Conservation (phyloP, 2,329 filamentous ascomycete genomes). For the Stemphylium lycopersici region DNA sequence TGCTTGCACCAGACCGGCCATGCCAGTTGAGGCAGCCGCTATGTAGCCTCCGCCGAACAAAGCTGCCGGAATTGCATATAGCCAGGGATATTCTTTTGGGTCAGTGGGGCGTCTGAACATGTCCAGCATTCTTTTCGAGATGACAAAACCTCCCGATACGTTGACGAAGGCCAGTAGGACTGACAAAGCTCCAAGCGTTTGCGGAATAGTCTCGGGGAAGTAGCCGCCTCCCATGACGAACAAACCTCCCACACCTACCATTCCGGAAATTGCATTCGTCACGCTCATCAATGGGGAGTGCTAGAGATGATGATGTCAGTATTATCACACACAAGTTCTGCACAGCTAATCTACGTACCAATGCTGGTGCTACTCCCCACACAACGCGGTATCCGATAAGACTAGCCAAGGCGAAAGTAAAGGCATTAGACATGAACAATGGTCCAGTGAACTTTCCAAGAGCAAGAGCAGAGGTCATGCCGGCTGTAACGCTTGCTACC, state of each 20-base stretch:
- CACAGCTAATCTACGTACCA: background rate
- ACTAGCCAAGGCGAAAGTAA: conserved; percentile 82
- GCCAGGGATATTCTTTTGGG: conserved; percentile 85
- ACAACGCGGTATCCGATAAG: conserved; percentile 76
- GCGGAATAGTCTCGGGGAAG: conserved; percentile 70
- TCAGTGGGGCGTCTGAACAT: conserved; percentile 71
- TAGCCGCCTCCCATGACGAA: conserved; percentile 84
- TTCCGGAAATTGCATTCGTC: conserved; percentile 87
- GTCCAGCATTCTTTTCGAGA: conserved; percentile 92
- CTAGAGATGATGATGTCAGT: background rate
- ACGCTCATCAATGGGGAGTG: conserved; percentile 92
- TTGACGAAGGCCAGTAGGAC: conserved; percentile 88
- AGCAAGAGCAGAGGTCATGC: conserved; percentile 76
- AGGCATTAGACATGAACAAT: conserved; percentile 85
- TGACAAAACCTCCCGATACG: conserved; percentile 85
- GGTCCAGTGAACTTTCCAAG: conserved; percentile 80
- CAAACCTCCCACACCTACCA: conserved; percentile 87
- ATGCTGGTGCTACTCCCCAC: conserved; percentile 6
- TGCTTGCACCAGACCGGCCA: conserved; percentile 83
- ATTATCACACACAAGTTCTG: background rate
- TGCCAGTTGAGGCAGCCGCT: conserved; percentile 78
- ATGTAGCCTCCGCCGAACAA: conserved; percentile 83
- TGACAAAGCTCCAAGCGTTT: conserved; percentile 75
- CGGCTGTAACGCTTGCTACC: conserved; percentile 74
- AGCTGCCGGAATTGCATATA: conserved; percentile 78